Percentiles rank a stretch among this genome's conserved stretches.
Evolutionary conservation across 2,329 filamentous ascomycete species (phyloP).

Genomic region (Fusarium metavorans): DNA sequence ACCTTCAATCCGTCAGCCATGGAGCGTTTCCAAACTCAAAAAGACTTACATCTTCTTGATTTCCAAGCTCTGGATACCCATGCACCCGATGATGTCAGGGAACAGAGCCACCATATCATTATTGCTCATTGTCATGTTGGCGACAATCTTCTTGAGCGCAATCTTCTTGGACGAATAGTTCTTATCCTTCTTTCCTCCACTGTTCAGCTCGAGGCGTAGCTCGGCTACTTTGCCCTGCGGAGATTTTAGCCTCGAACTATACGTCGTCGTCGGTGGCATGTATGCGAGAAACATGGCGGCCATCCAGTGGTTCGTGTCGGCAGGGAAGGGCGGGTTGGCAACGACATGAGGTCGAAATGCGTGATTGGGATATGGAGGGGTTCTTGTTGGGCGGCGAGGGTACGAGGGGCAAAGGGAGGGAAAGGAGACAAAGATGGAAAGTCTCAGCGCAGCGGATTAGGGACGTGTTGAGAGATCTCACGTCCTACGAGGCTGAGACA

Average conservation of each 20-base stretch:
- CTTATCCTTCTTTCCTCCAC: conserved; percentile 97
- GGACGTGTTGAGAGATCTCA: conserved; percentile 15
- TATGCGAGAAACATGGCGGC: conserved; percentile 66
- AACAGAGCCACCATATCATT: conserved; percentile 99
- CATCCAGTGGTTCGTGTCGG: conserved; percentile 25
- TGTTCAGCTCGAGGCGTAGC: conserved; percentile 92
- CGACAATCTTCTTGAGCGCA: conserved; percentile 98
- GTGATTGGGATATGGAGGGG: background rate
- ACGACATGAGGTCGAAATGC: conserved; percentile 22
- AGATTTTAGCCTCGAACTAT: conserved; percentile 65
- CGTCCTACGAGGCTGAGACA: conserved; percentile 34
- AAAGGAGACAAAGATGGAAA: conserved; percentile 9
- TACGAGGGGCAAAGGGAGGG: background rate
- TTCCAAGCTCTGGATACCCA: conserved; percentile 93
- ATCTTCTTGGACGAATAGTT: conserved; percentile 96
- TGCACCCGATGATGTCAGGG: conserved; percentile 93
- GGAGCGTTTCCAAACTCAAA: background rate
- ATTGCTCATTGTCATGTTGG: conserved; percentile 99
- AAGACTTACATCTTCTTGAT: conserved; percentile 95
- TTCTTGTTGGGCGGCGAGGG: background rate
- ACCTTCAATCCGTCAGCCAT: conserved; percentile 69
- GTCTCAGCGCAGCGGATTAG: conserved; percentile 13
- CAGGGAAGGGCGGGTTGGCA: conserved; percentile 6
- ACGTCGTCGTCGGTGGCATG: conserved; percentile 57
- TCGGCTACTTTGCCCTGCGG: conserved; percentile 98